Base-by-base conservation (phyloP, 73 alveolate species). In the Stentor roeselii region DNA sequence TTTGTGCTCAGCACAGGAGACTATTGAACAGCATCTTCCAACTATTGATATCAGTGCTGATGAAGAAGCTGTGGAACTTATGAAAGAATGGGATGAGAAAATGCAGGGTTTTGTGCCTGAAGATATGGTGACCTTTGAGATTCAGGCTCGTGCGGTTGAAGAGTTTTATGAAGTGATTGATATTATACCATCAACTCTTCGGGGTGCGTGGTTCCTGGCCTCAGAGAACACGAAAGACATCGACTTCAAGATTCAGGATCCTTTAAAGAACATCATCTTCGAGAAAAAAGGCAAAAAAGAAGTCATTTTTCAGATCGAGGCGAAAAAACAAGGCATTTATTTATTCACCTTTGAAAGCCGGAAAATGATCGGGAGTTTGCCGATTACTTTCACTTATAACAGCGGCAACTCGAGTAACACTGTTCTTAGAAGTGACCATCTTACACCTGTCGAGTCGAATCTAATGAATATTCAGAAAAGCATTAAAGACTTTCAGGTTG, bases 161-260 rank as follows among this genome's bases (percentile, higher is more conserved):
- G 84, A 39, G 39, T 76, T 76, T 76, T 37, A 41, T 30, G 60
- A 15, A 1, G 74, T 27, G 32, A 76, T 76, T 14, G 39, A 15
- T 2, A 76, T 76, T n/a, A 6, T 35, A 1, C 84, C 84, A 27
- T 76, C 84, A 76, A 15, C 78, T 1, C 36, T 76, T 37, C 0
- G 84, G 39, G 84, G 84, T 1, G 84, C 84, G 34, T 76, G 84
- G 84, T 76, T 76, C 74, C 14, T 76, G 14, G 39, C 84, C 6
- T 27, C 36, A 1, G n/a, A n/a, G 30, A 40, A 76, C 6, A 21
- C 36, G n/a, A n/a, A 40, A 15, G 75, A 76, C 39, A 76, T 76
- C n/a, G 74, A 41, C 6, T 37, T 76, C 39, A 27, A 27, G 0
- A 76, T 76, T 14, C 14, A 21, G 34, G 59, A 76, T 2, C 84